phyloP scores from a whole-genome alignment of 2,329 filamentous ascomycete genomes.

The Sclerotiophoma versabilis region DNA sequence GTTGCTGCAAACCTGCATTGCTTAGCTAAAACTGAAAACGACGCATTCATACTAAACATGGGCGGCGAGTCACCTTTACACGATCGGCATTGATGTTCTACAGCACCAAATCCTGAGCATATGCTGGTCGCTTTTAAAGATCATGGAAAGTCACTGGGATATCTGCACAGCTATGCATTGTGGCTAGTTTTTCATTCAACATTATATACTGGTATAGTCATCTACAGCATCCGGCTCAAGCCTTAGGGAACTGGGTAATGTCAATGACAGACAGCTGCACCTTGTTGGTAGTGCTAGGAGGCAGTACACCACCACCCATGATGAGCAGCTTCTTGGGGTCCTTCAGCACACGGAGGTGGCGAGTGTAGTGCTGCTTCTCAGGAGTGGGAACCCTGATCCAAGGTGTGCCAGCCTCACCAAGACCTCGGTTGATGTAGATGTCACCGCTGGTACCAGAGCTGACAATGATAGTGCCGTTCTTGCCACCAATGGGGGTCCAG shows the following conservation, averaged over 20 bases:
- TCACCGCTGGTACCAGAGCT: slow-evolving; percentile 50
- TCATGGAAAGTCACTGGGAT: no score
- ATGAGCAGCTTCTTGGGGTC: slow-evolving; percentile 51
- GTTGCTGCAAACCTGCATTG: no score
- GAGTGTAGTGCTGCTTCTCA: slow-evolving; percentile 55
- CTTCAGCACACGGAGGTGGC: slow-evolving; percentile 55
- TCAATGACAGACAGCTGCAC: slow-evolving; percentile 44
- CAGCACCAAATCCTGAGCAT: no score
- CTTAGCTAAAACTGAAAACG: no score
- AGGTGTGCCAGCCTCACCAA: slow-evolving; percentile 49
- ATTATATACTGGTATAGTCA: not conserved
- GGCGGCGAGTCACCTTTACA: no score
- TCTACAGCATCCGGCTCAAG: not conserved
- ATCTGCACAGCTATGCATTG: no score
- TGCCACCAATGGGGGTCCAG: slow-evolving; percentile 58
- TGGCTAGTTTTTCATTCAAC: not conserved
- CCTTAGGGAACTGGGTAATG: slow-evolving; percentile 24
- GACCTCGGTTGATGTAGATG: slow-evolving; percentile 57
- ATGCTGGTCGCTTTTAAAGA: no score
- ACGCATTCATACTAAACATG: no score
- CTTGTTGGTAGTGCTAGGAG: slow-evolving; percentile 43
- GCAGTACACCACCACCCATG: slow-evolving; percentile 51
- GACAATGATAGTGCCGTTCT: slow-evolving; percentile 60
- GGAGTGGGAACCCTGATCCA: slow-evolving; percentile 57
- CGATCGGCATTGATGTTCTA: no score